These are phyloP conservation scores for Closterium sp. DNA, from an alignment of 139 green algal genomes.

Conservation along the genomic window DNA sequence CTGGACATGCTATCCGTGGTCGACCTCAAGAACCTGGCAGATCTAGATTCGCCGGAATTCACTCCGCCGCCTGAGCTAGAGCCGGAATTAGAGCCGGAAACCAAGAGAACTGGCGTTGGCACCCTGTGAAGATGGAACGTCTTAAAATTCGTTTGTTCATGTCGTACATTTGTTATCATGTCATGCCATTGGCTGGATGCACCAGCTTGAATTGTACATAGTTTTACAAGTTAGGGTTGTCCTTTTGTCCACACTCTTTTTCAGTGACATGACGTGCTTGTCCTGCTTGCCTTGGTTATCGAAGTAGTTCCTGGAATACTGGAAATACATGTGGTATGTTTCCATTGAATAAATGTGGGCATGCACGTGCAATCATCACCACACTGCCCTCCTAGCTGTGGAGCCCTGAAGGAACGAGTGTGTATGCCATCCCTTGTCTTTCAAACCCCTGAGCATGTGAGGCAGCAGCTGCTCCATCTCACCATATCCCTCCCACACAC, in stretches of 20 bases:
- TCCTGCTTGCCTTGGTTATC: no score
- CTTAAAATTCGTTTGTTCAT: background rate
- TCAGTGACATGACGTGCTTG: no score
- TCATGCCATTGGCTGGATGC: background rate
- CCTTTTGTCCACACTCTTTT: background rate
- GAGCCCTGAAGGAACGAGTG: conserved; percentile 29
- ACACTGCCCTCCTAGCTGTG: background rate
- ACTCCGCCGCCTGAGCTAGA: conserved; percentile 50
- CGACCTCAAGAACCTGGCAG: conserved; percentile 93
- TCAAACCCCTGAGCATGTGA: conserved; percentile 20
- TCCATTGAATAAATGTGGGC: no score
- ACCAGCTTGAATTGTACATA: background rate
- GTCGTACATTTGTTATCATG: background rate
- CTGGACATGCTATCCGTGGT: conserved; percentile 79
- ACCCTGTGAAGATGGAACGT: background rate
- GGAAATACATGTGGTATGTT: no score
- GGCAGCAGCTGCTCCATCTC: conserved; percentile 31
- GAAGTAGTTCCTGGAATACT: no score
- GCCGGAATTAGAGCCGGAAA: background rate
- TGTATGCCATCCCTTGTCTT: conserved; percentile 44
- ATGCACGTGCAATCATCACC: background rate
- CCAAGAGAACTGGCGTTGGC: background rate
- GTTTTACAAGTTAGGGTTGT: background rate
- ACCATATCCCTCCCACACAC: conserved; percentile 20
- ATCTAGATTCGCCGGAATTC: conserved; percentile 65